Percentiles rank a stretch among this genome's conserved stretches.
Evolutionary conservation across 257 asterid genomes (phyloP).

Genomic region (Anisodus tanguticus): DNA sequence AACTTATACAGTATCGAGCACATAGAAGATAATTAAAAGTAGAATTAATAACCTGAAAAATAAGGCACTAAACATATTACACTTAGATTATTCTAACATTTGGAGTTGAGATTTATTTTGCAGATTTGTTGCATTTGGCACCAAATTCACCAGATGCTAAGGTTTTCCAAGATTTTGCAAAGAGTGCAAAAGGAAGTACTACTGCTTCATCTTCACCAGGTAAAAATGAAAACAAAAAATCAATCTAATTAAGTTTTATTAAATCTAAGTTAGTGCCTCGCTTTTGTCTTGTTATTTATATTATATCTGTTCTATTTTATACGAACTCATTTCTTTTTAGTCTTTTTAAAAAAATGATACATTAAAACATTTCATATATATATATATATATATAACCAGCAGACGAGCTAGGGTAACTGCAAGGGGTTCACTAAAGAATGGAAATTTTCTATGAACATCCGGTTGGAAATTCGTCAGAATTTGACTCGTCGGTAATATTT

Average conservation of each 20-base stretch:
- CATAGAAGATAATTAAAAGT: background rate
- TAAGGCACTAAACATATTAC: background rate
- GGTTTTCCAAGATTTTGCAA: constrained; percentile 67
- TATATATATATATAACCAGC: background rate
- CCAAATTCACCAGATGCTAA: constrained; percentile 86
- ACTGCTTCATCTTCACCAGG: constrained; percentile 39
- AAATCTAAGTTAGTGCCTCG: background rate
- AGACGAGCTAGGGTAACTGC: background rate
- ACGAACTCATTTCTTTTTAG: background rate
- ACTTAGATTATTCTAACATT: background rate
- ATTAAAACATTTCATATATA: no score
- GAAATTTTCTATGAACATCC: no score
- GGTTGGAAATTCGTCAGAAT: no score
- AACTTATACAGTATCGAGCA: background rate
- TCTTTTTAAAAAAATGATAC: background rate
- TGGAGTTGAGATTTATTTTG: background rate
- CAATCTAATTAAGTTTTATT: background rate
- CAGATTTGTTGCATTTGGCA: constrained; percentile 73
- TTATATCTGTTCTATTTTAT: background rate
- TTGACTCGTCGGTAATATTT: no score
- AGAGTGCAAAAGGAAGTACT: constrained; percentile 41
- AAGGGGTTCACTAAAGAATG: background rate
- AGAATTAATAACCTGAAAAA: background rate
- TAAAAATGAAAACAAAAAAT: background rate
- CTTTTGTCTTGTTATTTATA: background rate